These are phyloP conservation scores for Boechera stricta DNA, from an alignment of 345 rosid genomes.

Conservation along the genomic window DNA sequence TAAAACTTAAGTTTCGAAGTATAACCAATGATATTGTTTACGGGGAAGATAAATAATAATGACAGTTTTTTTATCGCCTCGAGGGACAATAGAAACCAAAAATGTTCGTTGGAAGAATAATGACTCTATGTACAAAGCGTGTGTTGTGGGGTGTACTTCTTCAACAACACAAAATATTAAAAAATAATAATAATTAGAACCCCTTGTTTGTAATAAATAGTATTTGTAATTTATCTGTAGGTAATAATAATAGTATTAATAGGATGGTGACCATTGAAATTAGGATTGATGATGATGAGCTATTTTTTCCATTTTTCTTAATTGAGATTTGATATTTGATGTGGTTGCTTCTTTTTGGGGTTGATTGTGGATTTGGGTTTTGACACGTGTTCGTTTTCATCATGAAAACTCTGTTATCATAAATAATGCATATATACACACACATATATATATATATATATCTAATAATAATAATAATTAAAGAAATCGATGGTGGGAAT, in stretches of 20 bases:
- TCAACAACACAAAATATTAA: slow-evolving; percentile 28
- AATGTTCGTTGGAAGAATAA: slow-evolving; percentile 47
- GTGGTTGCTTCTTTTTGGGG: slow-evolving; percentile 43
- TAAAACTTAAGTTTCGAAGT: slow-evolving; percentile 27
- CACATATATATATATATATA: background rate
- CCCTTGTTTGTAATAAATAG: slow-evolving; percentile 10
- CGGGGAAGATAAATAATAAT: slow-evolving; percentile 44
- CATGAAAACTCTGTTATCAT: slow-evolving; percentile 48
- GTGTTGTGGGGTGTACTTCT: slow-evolving; percentile 46
- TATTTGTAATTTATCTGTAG: slow-evolving; percentile 39
- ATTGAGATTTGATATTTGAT: slow-evolving; percentile 45
- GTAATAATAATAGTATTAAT: slow-evolving; percentile 40
- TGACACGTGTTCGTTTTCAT: slow-evolving; percentile 65
- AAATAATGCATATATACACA: slow-evolving; percentile 14
- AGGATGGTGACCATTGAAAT: slow-evolving; percentile 44
- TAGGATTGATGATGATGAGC: slow-evolving; percentile 44
- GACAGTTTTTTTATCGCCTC: slow-evolving; percentile 31
- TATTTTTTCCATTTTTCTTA: slow-evolving; percentile 32
- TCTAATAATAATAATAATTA: slow-evolving; percentile 2
- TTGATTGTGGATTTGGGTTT: slow-evolving; percentile 30
- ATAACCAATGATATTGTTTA: slow-evolving; percentile 38
- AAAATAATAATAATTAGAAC: slow-evolving; percentile 18
- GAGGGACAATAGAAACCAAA: slow-evolving; percentile 14
- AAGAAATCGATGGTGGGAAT: slow-evolving; percentile 53
- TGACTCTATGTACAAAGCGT: slow-evolving; percentile 46